Conservation (phyloP, 257 asterid species). For the Petunia axillaris region DNA sequence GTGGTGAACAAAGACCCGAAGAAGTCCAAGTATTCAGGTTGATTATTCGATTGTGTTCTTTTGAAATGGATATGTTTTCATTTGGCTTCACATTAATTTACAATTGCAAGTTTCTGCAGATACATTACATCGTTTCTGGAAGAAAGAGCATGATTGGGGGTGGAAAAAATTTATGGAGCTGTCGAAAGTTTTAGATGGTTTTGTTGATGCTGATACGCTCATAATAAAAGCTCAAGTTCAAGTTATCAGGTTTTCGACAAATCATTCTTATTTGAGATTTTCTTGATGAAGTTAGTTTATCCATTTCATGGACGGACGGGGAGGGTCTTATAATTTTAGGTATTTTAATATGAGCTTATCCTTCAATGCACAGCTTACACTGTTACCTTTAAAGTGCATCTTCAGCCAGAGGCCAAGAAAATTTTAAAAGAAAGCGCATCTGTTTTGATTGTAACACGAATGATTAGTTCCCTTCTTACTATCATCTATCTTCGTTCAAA, state of each 20-base stretch:
- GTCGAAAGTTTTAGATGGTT: slow-evolving; percentile 67
- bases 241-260: slow-evolving; percentile 57
- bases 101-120: slow-evolving; percentile 40
- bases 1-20: slow-evolving; percentile 83
- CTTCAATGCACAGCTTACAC: neutral
- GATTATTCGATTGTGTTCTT: neutral
- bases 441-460: slow-evolving; percentile 1
- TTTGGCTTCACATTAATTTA: slow-evolving; percentile 23
- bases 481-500: slow-evolving; percentile 13
- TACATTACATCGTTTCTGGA: slow-evolving; percentile 77
- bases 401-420: neutral
- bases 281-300: slow-evolving; percentile 2
- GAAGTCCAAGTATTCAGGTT: slow-evolving; percentile 90
- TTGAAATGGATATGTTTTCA: neutral
- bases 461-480: neutral
- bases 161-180: slow-evolving; percentile 91
- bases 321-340: neutral
- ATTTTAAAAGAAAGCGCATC: neutral
- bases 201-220: slow-evolving; percentile 69
- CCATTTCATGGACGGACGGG: neutral
- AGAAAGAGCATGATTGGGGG: slow-evolving; percentile 89
- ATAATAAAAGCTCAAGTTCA: slow-evolving; percentile 82
- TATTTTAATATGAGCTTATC: neutral
- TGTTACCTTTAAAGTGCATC: slow-evolving; percentile 10
- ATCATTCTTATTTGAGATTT: neutral